Evolutionary conservation across 1,284 basidiomycete genomes (phyloP).

Genomic region (Trichosporon coremiiforme): DNA sequence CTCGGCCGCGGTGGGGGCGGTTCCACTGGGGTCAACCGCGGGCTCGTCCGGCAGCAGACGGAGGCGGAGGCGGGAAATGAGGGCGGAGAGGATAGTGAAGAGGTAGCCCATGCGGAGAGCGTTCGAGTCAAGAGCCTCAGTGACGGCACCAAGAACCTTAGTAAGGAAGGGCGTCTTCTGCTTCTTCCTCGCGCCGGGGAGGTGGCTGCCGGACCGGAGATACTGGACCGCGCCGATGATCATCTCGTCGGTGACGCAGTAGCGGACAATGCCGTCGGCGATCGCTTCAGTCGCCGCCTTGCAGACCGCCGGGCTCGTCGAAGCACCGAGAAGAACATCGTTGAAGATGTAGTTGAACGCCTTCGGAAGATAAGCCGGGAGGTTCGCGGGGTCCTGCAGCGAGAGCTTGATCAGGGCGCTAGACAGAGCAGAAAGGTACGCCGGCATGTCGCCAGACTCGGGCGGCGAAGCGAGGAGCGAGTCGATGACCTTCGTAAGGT

Average conservation of each 20-base stretch:
- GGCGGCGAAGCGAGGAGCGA: constrained; percentile 75
- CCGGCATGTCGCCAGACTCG: constrained; percentile 58
- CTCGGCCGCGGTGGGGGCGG: constrained; percentile 67
- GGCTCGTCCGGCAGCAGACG: constrained; percentile 38
- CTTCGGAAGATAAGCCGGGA: constrained; percentile 61
- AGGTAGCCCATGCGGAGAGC: constrained; percentile 69
- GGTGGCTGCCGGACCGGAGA: constrained; percentile 44
- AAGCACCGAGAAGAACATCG: constrained; percentile 60
- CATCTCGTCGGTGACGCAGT: constrained; percentile 69
- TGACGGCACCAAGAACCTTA: constrained; percentile 66
- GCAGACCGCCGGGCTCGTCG: constrained; percentile 44
- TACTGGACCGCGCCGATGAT: constrained; percentile 61
- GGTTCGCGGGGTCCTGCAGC: constrained; percentile 46
- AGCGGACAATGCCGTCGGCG: constrained; percentile 63
- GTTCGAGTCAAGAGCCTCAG: constrained; percentile 69
- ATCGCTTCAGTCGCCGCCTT: constrained; percentile 66
- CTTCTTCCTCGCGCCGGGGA: constrained; percentile 57
- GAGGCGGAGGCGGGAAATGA: constrained; percentile 58
- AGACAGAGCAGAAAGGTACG: constrained; percentile 64
- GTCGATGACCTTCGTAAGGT: constrained; percentile 69
- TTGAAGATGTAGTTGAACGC: constrained; percentile 78
- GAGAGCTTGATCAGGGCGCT: constrained; percentile 53
- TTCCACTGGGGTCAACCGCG: constrained; percentile 60
- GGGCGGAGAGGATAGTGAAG: constrained; percentile 61
- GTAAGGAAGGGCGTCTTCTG: constrained; percentile 63